Evolutionary conservation across 1,284 basidiomycete species (phyloP).

Genomic region (Ustilago bromivora): DNA sequence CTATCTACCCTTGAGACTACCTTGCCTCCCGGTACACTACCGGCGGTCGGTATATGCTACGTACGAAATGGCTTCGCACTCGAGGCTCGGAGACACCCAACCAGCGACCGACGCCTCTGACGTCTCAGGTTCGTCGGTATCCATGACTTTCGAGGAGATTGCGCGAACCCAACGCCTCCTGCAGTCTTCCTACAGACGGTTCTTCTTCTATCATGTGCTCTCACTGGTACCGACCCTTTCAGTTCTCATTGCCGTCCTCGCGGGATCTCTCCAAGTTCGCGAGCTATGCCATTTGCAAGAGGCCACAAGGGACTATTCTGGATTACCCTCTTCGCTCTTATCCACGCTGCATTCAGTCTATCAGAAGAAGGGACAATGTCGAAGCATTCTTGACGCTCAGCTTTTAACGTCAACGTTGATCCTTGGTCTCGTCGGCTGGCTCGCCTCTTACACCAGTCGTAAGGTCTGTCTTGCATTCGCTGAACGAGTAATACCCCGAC

Average conservation of each 20-base stretch:
- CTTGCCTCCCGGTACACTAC: conserved; percentile 3
- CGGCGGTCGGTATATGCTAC: not conserved
- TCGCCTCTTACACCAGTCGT: conserved; percentile 42
- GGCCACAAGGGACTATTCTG: not conserved
- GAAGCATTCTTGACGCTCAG: conserved; percentile 37
- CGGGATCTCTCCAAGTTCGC: conserved; percentile 27
- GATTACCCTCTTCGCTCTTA: not conserved
- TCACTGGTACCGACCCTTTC: conserved; percentile 33
- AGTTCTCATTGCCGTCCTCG: conserved; percentile 20
- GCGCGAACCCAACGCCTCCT: conserved; percentile 17
- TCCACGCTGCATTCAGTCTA: conserved; percentile 23
- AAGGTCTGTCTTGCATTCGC: conserved; percentile 43
- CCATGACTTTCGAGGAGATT: conserved; percentile 22
- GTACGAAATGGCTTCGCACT: conserved; percentile 11
- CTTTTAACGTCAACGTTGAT: conserved; percentile 31
- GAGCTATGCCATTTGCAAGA: conserved; percentile 39
- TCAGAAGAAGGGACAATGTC: conserved; percentile 34
- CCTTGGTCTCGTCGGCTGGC: conserved; percentile 43
- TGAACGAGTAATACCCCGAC: conserved; percentile 41
- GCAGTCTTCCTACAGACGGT: conserved; percentile 31
- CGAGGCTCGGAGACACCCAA: not conserved
- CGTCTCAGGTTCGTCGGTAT: conserved; percentile 24
- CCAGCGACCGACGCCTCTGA: conserved; percentile 17
- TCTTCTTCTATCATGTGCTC: conserved; percentile 29
- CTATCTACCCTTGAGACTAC: not conserved